phyloP scores from a whole-genome alignment of 1,284 basidiomycete genomes.

The Hypsizygus ulmarius region DNA sequence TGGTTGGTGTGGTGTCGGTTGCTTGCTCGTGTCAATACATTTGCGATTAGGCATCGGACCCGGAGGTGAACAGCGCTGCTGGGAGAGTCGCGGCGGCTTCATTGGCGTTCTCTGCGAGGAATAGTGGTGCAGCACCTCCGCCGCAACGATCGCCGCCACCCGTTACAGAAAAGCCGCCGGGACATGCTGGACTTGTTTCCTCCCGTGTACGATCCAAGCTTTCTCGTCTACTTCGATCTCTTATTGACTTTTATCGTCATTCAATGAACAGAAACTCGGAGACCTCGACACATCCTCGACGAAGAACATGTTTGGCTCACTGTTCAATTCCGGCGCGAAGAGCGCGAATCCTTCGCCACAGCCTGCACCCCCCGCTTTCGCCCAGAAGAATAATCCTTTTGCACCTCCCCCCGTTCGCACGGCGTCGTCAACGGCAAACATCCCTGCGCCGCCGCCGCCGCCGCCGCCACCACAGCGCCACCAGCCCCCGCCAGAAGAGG shows the following conservation, averaged over 20 bases:
- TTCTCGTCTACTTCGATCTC: not conserved
- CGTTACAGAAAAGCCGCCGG: constrained; percentile 33
- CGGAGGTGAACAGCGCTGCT: constrained; percentile 34
- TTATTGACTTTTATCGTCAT: not conserved
- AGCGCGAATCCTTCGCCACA: constrained; percentile 35
- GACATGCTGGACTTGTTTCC: constrained; percentile 21
- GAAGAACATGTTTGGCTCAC: constrained; percentile 48
- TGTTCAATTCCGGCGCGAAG: constrained; percentile 42
- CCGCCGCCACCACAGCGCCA: constrained; percentile 17
- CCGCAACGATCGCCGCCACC: constrained; percentile 31
- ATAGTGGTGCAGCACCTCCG: constrained; percentile 20
- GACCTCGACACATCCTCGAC: constrained; percentile 56
- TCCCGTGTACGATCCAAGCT: constrained; percentile 28
- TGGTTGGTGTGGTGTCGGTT: too few species aligned
- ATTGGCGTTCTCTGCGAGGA: constrained; percentile 35
- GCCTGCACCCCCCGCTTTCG: constrained; percentile 47
- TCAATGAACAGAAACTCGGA: constrained; percentile 48
- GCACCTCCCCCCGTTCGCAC: constrained; percentile 51
- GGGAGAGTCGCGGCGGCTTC: constrained; percentile 53
- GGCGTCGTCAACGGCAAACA: constrained; percentile 20
- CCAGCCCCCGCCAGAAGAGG: constrained; percentile 32
- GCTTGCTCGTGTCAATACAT: not conserved
- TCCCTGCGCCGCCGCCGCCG: constrained; percentile 11
- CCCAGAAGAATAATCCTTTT: constrained; percentile 42
- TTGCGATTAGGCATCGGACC: constrained; percentile 35